Percentiles rank a stretch among this genome's conserved stretches.
Conservation (phyloP, 2,329 filamentous ascomycete species). For the Thielaviopsis punctulata region DNA sequence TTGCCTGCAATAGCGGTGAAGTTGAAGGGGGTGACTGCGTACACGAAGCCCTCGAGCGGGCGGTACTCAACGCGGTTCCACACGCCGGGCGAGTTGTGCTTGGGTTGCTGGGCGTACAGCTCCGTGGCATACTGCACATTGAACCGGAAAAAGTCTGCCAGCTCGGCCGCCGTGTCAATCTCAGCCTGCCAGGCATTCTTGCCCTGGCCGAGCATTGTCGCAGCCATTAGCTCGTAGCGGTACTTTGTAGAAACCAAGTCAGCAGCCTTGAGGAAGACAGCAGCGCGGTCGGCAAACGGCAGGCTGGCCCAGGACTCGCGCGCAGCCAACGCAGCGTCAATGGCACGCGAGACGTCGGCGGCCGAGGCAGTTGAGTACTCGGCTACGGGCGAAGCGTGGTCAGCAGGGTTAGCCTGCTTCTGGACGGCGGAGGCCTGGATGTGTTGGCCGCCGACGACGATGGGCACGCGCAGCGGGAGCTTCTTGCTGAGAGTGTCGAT, state of each 20-base stretch:
- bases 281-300: constrained; percentile 78
- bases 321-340: constrained; percentile 69
- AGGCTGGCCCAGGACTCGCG: constrained; percentile 73
- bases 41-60: constrained; percentile 86
- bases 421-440: constrained; percentile 49
- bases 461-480: constrained; percentile 59
- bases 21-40: constrained; percentile 89
- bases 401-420: constrained; percentile 66
- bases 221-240: constrained; percentile 89
- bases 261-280: constrained; percentile 89
- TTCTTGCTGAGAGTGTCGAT: constrained; percentile 51
- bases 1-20: constrained; percentile 92
- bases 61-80: constrained; percentile 90
- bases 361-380: constrained; percentile 69
- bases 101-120: constrained; percentile 72
- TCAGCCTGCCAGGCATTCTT: constrained; percentile 99
- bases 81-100: constrained; percentile 63
- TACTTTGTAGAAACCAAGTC: constrained; percentile 86
- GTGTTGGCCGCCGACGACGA: constrained; percentile 59
- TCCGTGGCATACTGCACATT: constrained; percentile 90
- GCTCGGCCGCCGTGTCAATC: constrained; percentile 85
- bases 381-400: constrained; percentile 60
- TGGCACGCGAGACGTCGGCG: constrained; percentile 60
- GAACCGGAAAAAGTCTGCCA: constrained; percentile 85
- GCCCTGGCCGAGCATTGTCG: constrained; percentile 89